Conservation (phyloP, 2,329 filamentous ascomycete genomes). For the Alternaria triticina region DNA sequence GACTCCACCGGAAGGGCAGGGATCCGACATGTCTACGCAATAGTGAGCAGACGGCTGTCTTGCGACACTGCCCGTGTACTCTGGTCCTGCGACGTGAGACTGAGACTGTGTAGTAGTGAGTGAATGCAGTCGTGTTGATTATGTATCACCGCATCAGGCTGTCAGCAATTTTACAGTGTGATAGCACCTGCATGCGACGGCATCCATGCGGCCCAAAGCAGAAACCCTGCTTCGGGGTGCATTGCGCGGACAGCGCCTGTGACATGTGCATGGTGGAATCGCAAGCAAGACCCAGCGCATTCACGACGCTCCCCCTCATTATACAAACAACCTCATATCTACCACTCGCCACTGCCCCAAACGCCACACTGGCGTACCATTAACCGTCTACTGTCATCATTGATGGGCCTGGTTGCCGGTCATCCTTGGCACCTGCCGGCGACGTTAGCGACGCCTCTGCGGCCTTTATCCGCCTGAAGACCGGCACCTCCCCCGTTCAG, state of each 20-base stretch:
- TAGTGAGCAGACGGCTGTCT: background rate
- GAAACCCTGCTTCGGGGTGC: slow-evolving; percentile 1
- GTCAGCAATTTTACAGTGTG: background rate
- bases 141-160: slow-evolving; percentile 11
- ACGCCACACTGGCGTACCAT: background rate
- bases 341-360: background rate
- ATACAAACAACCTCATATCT: background rate
- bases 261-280: background rate
- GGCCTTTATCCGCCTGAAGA: slow-evolving; percentile 12
- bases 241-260: slow-evolving; percentile 4
- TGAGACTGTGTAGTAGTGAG: background rate
- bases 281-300: background rate
- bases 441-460: slow-evolving; percentile 9
- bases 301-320: background rate
- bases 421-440: slow-evolving; percentile 9
- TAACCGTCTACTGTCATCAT: background rate
- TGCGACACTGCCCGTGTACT: background rate
- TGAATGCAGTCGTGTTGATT: background rate
- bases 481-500: background rate
- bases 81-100: background rate
- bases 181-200: slow-evolving; percentile 9
- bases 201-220: slow-evolving; percentile 1
- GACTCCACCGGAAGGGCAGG: slow-evolving; percentile 10
- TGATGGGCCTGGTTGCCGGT: background rate
- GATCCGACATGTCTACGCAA: background rate